Base-by-base conservation (phyloP, 352 stramenopile genomes). In the Pythium biforme region DNA sequence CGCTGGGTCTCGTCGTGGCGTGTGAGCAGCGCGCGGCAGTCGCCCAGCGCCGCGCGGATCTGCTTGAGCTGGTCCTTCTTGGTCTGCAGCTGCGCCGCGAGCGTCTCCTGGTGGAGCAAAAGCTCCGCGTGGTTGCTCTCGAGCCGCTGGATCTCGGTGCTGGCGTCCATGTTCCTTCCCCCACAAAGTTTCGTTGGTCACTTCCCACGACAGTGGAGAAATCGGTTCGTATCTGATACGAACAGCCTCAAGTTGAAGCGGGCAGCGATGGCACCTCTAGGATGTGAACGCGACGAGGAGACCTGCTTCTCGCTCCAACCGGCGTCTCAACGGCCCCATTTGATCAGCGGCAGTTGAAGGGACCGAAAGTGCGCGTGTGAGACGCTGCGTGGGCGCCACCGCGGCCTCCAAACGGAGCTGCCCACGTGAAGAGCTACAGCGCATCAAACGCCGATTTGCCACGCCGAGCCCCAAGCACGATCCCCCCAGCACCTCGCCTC, bases 71-170 rank as follows among this genome's bases (percentile, higher is more conserved):
- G 73, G 27, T 74, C 63, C 11, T 55, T 70, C 59, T 73, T 81
- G 68, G 70, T 59, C 31, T 58, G 37, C 26, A 90, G 66, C 55
- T 88, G 73, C 43, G 66, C 61, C 52, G 74, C 59, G 26, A 90
- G 75, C 49, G 76, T 86, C 41, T 76, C 61, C 33, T 87, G 68
- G 50, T 90, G 81, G 57, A 84, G 64, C 48, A 77, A 53, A 22
- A 90, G 75, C 69, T 90, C 76, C 64, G 62, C 62, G 62, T 88
- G 73, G 59, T 88, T 88, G 33, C 74, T 70, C 65, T 81, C 71
- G 6, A 90, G 72, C 20, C 78, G 75, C 58, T 76, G 59, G 25
- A 86, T 72, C 64, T 90, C 81, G 15, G 57, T 72, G 22, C 17
- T 37, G 1, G 40, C 29, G 55, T 65, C 64, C 64, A 70, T 70